A percentile compares a stretch with the other conserved stretches of the same genome.
These are phyloP conservation scores for Akebia trifoliata DNA, from an alignment of 164 flowering plant species.

Conservation along the genomic window DNA sequence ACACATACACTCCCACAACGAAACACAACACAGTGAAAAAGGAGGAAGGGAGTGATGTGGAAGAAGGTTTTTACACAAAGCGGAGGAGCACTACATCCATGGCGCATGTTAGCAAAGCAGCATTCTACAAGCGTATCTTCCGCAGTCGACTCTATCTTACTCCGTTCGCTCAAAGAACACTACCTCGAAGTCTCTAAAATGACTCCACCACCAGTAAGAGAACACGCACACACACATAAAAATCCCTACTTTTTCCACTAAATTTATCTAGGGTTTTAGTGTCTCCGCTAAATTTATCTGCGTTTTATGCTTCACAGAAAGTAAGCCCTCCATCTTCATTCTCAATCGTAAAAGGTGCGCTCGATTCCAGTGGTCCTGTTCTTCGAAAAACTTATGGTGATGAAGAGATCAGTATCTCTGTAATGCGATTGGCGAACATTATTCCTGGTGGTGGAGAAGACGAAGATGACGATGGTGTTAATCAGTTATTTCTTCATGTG, in stretches of 20 bases:
- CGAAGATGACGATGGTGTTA: constrained; percentile 46
- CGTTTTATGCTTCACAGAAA: constrained; percentile 39
- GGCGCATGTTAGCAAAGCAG: constrained; percentile 27
- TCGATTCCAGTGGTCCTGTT: constrained; percentile 58
- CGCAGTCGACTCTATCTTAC: constrained; percentile 60
- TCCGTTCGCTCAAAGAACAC: constrained; percentile 89
- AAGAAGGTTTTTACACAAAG: constrained; percentile 15
- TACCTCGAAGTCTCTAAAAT: constrained; percentile 79
- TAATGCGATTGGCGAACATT: constrained; percentile 58
- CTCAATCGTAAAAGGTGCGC: constrained; percentile 58
- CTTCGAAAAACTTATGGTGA: constrained; percentile 45
- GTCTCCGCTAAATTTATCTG: not conserved
- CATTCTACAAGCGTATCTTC: constrained; percentile 31
- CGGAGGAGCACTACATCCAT: constrained; percentile 17
- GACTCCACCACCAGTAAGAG: constrained; percentile 67
- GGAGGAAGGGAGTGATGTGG: constrained; percentile 12
- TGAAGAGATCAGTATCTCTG: constrained; percentile 63
- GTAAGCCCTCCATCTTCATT: constrained; percentile 74
- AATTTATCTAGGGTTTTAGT: constrained; percentile 4
- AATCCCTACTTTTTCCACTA: not conserved
- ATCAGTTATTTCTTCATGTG: constrained; percentile 75
- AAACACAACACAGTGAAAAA: not conserved
- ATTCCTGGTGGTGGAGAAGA: constrained; percentile 41
- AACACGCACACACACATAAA: not conserved
- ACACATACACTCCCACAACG: not conserved